Base-by-base conservation (phyloP, 306 rosid genomes). In the Prunus fruticosa region DNA sequence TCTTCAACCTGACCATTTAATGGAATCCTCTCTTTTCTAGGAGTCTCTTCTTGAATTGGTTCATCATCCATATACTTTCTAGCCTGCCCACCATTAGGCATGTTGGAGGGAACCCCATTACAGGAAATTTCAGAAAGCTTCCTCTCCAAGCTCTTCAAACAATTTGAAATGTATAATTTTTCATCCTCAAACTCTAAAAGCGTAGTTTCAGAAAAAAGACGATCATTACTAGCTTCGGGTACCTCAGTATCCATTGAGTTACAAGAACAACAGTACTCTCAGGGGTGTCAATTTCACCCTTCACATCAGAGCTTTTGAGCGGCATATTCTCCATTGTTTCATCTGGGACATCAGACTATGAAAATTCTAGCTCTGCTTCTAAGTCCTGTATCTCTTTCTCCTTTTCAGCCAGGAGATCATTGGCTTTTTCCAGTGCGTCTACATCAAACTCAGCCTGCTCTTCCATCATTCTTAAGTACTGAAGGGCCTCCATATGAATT, bases 391-490 rank as follows among this genome's bases (percentile, higher is more conserved):
- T 74, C 74, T 82, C 89, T 74, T 83, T 90, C 79, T 92, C 98
- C 88, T 83, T 92, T 76, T 95, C 97, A 43, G 88, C 86, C 73
- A 92, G 80, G 32, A 90, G 84, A 80, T 92, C 97, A 45, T 88
- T 89, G 68, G 97, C 87, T 65, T 88, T 95, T 47, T 92, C 91
- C 67, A 92, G 82, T 76, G 90, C 92, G 25, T 95, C 97, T 15
- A 82, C 90, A 60, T 95, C 98, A 74, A 89, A 88, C 86, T 95
- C 97, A 63, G 97, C 93, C 86, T 95, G 98, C 84, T 95, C 98
- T 74, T 95, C 98, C 96, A 89, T 92, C 97, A 95, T 90, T 78
- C 97, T 85, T 72, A 95, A 84, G 76, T 90, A 90, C 64, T 92
- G 98, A 80, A 85, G 91, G 80, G 97, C 90, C 81, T 95, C 97